Conservation (phyloP, 1,284 basidiomycete genomes). For the Ganoderma sinense region DNA sequence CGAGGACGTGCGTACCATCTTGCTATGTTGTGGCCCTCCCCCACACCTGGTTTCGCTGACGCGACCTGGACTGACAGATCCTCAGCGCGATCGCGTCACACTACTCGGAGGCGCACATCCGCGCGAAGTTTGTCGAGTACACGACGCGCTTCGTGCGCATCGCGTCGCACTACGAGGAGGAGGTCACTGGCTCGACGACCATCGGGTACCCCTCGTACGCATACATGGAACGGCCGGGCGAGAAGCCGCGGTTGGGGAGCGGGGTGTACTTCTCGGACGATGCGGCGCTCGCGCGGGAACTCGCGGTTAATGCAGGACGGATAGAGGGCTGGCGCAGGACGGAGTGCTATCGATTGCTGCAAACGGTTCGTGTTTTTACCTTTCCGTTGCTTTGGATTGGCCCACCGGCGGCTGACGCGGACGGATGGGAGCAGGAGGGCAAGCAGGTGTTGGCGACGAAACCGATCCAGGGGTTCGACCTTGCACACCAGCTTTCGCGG, state of each 20-base stretch:
- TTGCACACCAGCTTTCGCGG: constrained; percentile 76
- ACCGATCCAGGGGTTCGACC: constrained; percentile 71
- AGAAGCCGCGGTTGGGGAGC: constrained; percentile 60
- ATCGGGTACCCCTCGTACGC: constrained; percentile 66
- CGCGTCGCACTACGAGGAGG: constrained; percentile 83
- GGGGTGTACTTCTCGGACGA: constrained; percentile 79
- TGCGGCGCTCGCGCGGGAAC: constrained; percentile 60
- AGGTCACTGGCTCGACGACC: constrained; percentile 65
- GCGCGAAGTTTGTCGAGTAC: constrained; percentile 82
- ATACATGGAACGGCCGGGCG: constrained; percentile 50
- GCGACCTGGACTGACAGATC: constrained; percentile 51
- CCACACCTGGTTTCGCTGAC: neutral
- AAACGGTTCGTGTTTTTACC: constrained; percentile 50
- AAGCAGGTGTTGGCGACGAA: constrained; percentile 49
- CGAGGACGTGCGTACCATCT: constrained; percentile 77
- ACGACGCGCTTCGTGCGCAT: constrained; percentile 77
- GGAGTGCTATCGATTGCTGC: constrained; percentile 68
- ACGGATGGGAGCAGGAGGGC: constrained; percentile 57
- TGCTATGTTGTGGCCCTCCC: no score
- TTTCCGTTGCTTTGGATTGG: no score
- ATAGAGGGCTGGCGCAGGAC: constrained; percentile 86
- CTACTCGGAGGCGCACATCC: constrained; percentile 82
- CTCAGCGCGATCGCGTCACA: constrained; percentile 76
- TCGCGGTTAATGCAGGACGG: constrained; percentile 71
- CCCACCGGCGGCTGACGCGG: neutral